phyloP scores from a whole-genome alignment of 2,329 filamentous ascomycete species.

The Fusarium sp. region DNA sequence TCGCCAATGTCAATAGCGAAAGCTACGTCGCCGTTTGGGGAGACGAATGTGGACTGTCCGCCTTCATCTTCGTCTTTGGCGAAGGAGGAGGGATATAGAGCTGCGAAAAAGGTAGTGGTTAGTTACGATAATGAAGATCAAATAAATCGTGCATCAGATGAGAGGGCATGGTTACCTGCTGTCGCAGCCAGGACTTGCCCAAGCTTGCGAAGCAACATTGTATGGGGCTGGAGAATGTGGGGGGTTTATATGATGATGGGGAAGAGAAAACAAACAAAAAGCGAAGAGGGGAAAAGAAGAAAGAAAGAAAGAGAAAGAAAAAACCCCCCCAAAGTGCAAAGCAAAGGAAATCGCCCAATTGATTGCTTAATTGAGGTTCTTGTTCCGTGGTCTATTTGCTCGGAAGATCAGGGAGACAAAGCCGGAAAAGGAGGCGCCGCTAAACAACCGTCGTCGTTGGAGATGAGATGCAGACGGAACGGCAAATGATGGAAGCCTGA shows the following conservation, averaged over 20 bases:
- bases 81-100: slow-evolving; percentile 42
- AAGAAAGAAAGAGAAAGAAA: background rate
- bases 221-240: slow-evolving; percentile 31
- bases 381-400: slow-evolving; percentile 7
- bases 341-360: slow-evolving; percentile 9
- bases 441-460: slow-evolving; percentile 23
- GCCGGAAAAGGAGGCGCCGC: slow-evolving; percentile 45
- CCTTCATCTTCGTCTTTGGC: slow-evolving; percentile 50
- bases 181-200: slow-evolving; percentile 49
- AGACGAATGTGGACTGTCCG: slow-evolving; percentile 60
- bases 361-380: slow-evolving; percentile 17
- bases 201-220: slow-evolving; percentile 51
- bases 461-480: slow-evolving; percentile 15
- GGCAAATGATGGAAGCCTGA: slow-evolving; percentile 30
- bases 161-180: slow-evolving; percentile 44
- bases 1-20: slow-evolving; percentile 66
- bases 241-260: slow-evolving; percentile 7
- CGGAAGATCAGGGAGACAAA: slow-evolving; percentile 41
- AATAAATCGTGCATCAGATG: background rate
- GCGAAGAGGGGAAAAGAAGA: background rate
- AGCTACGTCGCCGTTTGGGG: slow-evolving; percentile 58
- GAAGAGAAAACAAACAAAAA: slow-evolving; percentile 2
- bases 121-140: background rate
- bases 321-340: background rate
- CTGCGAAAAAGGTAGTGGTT: slow-evolving; percentile 29